phyloP scores from a whole-genome alignment of 164 flowering plant species.

The Magnolia changhungtana region DNA sequence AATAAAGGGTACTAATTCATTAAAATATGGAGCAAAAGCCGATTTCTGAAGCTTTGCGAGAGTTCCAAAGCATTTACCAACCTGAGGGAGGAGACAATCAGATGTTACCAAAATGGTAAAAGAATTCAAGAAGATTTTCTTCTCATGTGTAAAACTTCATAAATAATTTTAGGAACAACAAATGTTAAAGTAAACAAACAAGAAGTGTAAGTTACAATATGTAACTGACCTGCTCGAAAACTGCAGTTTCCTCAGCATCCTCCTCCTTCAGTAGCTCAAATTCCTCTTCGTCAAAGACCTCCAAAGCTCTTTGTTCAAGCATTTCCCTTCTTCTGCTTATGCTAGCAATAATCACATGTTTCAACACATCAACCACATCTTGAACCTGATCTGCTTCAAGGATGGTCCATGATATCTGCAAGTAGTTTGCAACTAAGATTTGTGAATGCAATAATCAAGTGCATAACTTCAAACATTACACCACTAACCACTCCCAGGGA shows the following conservation, averaged over 20 bases:
- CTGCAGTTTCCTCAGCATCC: background rate
- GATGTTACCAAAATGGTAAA: background rate
- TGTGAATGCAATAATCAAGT: background rate
- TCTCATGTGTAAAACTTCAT: background rate
- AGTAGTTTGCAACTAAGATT: background rate
- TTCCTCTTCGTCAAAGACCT: constrained; percentile 2
- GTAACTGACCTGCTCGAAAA: constrained; percentile 1
- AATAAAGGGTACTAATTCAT: constrained; percentile 1
- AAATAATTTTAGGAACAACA: background rate
- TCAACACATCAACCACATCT: constrained; percentile 4
- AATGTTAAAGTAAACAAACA: background rate
- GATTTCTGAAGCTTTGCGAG: constrained; percentile 2
- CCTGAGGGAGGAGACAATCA: background rate
- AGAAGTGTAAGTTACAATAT: background rate
- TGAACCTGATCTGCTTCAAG: constrained; percentile 3
- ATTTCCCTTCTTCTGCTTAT: constrained; percentile 1
- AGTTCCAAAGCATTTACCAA: constrained; percentile 3
- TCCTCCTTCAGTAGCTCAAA: constrained; percentile 4
- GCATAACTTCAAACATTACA: background rate
- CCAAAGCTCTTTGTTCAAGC: background rate
- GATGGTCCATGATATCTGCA: constrained; percentile 3
- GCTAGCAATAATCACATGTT: constrained; percentile 1
- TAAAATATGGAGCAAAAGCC: constrained; percentile 5
- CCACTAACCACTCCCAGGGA: background rate
- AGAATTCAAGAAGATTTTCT: background rate